Conservation (phyloP, 805 yeast genomes). For the Barnettozyma californica region DNA sequence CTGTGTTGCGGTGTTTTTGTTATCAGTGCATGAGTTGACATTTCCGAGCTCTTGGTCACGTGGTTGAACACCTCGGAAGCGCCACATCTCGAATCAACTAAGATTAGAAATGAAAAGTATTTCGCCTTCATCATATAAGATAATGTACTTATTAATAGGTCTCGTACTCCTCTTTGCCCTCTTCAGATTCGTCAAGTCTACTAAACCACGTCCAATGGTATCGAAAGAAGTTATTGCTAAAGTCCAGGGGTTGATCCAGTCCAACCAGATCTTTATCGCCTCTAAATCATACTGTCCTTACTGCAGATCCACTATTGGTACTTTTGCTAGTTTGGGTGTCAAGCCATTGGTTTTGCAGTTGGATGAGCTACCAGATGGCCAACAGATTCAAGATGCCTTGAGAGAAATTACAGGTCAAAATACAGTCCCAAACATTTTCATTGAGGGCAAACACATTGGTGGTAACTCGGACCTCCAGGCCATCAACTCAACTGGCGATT, state of each 20-base stretch:
- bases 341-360: conserved; percentile 43
- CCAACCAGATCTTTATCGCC: conserved; percentile 71
- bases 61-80: neutral
- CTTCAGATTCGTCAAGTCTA: neutral
- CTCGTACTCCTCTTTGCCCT: conserved; percentile 1
- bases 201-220: conserved; percentile 36
- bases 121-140: neutral
- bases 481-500: conserved; percentile 56
- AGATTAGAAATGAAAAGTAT: neutral
- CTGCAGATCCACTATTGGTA: conserved; percentile 42
- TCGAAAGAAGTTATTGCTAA: conserved; percentile 50
- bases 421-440: conserved; percentile 91
- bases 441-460: conserved; percentile 89
- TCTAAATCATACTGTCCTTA: conserved; percentile 75
- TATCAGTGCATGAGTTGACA: neutral
- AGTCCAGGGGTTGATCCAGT: conserved; percentile 59
- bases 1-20: neutral
- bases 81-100: neutral
- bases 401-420: conserved; percentile 77
- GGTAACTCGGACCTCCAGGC: conserved; percentile 88
- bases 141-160: neutral
- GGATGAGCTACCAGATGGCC: conserved; percentile 62
- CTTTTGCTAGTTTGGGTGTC: conserved; percentile 34
- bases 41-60: neutral
- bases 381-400: conserved; percentile 76